These are phyloP conservation scores for Boletales sp. DNA, from an alignment of 768 basidiomycete species.

Conservation along the genomic window DNA sequence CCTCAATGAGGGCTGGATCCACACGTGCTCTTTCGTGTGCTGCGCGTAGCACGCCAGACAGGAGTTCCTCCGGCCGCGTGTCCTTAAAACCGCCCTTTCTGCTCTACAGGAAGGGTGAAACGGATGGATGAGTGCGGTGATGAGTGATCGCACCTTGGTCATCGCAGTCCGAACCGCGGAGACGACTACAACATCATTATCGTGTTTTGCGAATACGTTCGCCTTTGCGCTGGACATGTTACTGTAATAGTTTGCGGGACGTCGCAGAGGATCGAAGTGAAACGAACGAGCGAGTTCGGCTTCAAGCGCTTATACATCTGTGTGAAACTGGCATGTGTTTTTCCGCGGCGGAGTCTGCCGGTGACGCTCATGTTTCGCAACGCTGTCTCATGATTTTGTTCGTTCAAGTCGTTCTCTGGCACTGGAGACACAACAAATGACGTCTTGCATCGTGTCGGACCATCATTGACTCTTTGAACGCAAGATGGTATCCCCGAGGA, in stretches of 20 bases:
- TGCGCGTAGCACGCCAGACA: slow-evolving; percentile 72
- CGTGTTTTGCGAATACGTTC: slow-evolving; percentile 63
- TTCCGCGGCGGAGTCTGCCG: slow-evolving; percentile 2
- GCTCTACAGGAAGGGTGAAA: slow-evolving; percentile 40
- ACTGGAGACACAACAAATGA: too few species aligned
- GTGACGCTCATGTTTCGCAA: background rate
- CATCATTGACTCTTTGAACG: too few species aligned
- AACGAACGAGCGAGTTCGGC: background rate
- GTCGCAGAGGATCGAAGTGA: background rate
- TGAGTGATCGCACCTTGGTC: slow-evolving; percentile 61
- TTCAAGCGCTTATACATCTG: slow-evolving; percentile 17
- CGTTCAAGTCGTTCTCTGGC: too few species aligned
- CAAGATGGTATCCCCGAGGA: slow-evolving; percentile 5
- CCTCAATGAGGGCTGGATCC: slow-evolving; percentile 80
- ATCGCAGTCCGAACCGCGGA: slow-evolving; percentile 86
- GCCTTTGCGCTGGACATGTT: slow-evolving; percentile 43
- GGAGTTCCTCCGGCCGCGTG: slow-evolving; percentile 77
- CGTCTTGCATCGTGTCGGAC: too few species aligned
- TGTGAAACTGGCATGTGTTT: slow-evolving; percentile 23
- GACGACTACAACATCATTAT: slow-evolving; percentile 89
- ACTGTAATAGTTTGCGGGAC: background rate
- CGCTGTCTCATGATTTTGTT: too few species aligned
- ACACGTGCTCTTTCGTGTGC: slow-evolving; percentile 65
- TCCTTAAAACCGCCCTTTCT: slow-evolving; percentile 91
- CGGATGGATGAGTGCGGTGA: background rate